Conservation (phyloP, 1,139 yeast genomes). For the Kodamaea sp. region DNA sequence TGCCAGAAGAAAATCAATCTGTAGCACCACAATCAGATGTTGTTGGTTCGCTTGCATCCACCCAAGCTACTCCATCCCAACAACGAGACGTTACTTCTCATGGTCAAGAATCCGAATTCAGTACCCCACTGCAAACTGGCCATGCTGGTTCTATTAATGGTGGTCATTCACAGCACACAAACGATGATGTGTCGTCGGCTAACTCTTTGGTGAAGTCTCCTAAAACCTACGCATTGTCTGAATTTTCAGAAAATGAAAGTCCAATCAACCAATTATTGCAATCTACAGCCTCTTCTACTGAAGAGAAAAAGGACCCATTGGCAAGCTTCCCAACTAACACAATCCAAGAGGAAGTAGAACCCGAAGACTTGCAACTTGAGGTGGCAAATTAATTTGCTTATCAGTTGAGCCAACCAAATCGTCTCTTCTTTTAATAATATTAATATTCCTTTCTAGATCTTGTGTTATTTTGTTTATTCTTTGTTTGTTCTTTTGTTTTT, state of each 20-base stretch:
- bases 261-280: conserved; percentile 38
- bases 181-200: conserved; percentile 10
- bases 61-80: background rate
- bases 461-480: conserved; percentile 6
- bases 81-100: background rate
- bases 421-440: background rate
- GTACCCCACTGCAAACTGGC: conserved; percentile 1
- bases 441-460: conserved; percentile 3
- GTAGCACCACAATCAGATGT: background rate
- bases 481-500: conserved; percentile 1
- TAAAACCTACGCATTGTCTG: conserved; percentile 39
- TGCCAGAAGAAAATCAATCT: conserved; percentile 4
- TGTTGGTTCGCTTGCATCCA: background rate
- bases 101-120: conserved; percentile 1
- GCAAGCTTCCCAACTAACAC: conserved; percentile 36
- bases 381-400: conserved; percentile 1
- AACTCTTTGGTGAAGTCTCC: conserved; percentile 41
- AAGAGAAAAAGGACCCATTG: conserved; percentile 16
- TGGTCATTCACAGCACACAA: background rate
- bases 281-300: conserved; percentile 17
- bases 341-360: conserved; percentile 41
- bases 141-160: background rate
- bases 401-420: conserved; percentile 3
- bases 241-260: conserved; percentile 37
- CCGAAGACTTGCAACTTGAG: conserved; percentile 18